A percentile compares a stretch with the other conserved stretches of the same genome.
phyloP scores from a whole-genome alignment of 2,329 filamentous ascomycete species.

The Sporothrix brasiliensis region DNA sequence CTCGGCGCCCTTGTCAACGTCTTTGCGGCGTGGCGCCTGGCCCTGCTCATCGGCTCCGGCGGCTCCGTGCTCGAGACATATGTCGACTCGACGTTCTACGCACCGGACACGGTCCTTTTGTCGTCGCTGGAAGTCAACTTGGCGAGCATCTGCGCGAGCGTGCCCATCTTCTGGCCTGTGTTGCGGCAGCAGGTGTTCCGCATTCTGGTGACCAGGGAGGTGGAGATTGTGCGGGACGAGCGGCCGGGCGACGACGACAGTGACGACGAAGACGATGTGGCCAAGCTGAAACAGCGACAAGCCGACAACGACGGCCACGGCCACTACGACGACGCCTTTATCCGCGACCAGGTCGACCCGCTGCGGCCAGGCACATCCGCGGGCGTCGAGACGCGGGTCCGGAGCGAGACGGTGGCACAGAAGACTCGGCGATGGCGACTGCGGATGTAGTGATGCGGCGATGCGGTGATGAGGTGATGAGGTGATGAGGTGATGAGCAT shows the following conservation, averaged over 20 bases:
- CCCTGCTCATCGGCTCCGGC: constrained; percentile 36
- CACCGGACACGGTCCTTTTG: constrained; percentile 37
- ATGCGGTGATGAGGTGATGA: background rate
- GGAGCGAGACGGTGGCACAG: constrained; percentile 16
- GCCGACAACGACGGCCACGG: background rate
- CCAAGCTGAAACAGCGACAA: no score
- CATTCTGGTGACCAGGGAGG: constrained; percentile 38
- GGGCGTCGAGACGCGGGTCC: constrained; percentile 28
- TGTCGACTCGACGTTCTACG: constrained; percentile 41
- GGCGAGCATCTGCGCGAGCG: constrained; percentile 36
- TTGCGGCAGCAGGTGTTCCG: constrained; percentile 37
- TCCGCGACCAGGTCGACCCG: constrained; percentile 34
- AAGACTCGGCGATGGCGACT: background rate
- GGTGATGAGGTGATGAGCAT: background rate
- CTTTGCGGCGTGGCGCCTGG: constrained; percentile 38
- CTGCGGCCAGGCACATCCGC: constrained; percentile 26
- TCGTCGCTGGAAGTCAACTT: constrained; percentile 40
- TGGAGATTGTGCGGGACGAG: constrained; percentile 20
- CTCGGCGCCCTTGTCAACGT: constrained; percentile 34
- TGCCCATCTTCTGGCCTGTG: constrained; percentile 42
- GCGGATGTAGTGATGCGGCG: background rate
- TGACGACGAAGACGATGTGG: background rate
- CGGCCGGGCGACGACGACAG: constrained; percentile 6
- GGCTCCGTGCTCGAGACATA: constrained; percentile 36
- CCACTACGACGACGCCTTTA: constrained; percentile 34